These are phyloP conservation scores for Vaccinium macrocarpon DNA, from an alignment of 148 eudicot genomes.

Conservation along the genomic window DNA sequence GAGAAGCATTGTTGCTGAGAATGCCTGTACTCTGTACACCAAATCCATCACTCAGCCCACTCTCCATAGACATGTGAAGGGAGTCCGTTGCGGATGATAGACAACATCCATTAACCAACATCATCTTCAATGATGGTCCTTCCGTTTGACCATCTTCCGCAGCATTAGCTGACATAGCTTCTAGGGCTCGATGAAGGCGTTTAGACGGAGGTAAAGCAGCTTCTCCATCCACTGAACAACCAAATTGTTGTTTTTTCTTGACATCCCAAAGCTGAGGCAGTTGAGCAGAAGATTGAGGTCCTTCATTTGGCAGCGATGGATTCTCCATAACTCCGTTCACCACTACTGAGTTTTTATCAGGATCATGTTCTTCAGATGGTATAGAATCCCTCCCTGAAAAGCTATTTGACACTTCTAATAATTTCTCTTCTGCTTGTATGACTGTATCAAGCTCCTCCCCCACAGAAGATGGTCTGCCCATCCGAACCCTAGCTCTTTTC, in stretches of 20 bases:
- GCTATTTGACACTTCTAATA: slow-evolving; percentile 29
- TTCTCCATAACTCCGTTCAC: slow-evolving; percentile 20
- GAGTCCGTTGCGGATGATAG: slow-evolving; percentile 17
- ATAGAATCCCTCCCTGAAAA: slow-evolving; percentile 19
- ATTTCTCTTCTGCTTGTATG: slow-evolving; percentile 38
- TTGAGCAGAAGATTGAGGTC: slow-evolving; percentile 30
- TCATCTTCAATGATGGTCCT: slow-evolving; percentile 21
- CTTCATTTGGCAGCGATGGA: slow-evolving; percentile 27
- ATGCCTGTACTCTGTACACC: slow-evolving; percentile 21
- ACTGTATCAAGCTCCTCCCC: slow-evolving; percentile 42
- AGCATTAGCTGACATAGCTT: slow-evolving; percentile 98
- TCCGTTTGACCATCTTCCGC: slow-evolving; percentile 56
- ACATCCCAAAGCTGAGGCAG: slow-evolving; percentile 41
- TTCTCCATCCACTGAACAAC: slow-evolving; percentile 68
- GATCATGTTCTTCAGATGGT: slow-evolving; percentile 30
- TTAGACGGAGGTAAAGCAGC: slow-evolving; percentile 97
- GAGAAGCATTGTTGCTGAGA: slow-evolving; percentile 24
- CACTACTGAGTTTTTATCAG: slow-evolving; percentile 23
- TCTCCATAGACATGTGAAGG: slow-evolving; percentile 23
- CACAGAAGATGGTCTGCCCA: slow-evolving; percentile 58
- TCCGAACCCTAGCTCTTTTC: slow-evolving; percentile 93
- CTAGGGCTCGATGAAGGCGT: slow-evolving; percentile 94
- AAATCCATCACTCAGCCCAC: slow-evolving; percentile 17
- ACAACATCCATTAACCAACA: slow-evolving; percentile 27
- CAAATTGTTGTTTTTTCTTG: slow-evolving; percentile 37